Evolutionary conservation across 164 flowering plant species (phyloP).

Genomic region (Magnolia sinica): DNA sequence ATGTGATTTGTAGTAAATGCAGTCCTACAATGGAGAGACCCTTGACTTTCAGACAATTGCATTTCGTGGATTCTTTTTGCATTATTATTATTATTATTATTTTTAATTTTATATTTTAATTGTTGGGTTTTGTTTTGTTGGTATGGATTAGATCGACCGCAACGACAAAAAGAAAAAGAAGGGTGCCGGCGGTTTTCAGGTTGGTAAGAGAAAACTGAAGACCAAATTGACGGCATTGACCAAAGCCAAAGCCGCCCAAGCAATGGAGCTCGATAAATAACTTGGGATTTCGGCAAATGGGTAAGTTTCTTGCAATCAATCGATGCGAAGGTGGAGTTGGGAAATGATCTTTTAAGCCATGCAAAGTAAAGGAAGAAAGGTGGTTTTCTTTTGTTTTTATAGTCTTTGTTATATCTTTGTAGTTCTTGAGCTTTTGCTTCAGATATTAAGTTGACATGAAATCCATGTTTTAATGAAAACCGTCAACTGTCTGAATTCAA

Average conservation of each 20-base stretch:
- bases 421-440: background rate
- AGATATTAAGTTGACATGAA: too few relatives aligned
- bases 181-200: constrained; percentile 58
- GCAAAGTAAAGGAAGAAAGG: background rate
- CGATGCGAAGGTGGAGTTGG: background rate
- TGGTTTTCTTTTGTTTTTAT: background rate
- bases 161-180: constrained; percentile 63
- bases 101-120: background rate
- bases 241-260: constrained; percentile 89
- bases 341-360: background rate
- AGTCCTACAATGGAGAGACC: too few relatives aligned
- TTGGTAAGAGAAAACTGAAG: constrained; percentile 90
- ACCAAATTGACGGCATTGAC: constrained; percentile 68
- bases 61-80: background rate
- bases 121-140: background rate
- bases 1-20: too few relatives aligned
- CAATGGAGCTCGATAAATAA: constrained; percentile 89
- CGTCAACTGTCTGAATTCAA: too few relatives aligned
- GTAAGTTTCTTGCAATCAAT: too few relatives aligned
- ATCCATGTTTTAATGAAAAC: too few relatives aligned
- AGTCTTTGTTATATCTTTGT: background rate
- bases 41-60: background rate
- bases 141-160: constrained; percentile 59
- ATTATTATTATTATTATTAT: too few relatives aligned
- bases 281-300: constrained; percentile 11